phyloP scores from a whole-genome alignment of 2,329 filamentous ascomycete genomes.

The Paradendryphiella salina region DNA sequence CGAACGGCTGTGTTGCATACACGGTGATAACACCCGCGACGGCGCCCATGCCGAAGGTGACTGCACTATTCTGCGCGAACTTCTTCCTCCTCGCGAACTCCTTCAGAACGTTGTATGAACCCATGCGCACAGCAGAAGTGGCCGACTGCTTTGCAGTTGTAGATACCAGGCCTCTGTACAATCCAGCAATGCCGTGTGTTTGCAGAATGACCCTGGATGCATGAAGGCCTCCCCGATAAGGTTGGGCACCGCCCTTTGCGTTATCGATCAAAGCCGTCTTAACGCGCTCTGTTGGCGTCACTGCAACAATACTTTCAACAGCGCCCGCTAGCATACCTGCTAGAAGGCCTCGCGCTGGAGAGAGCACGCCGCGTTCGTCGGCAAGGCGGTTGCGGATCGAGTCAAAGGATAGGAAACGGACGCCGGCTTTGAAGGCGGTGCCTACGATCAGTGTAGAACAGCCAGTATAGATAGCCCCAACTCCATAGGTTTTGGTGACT shows the following conservation, averaged over 20 bases:
- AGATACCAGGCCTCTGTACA: slow-evolving; percentile 53
- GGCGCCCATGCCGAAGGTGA: slow-evolving; percentile 36
- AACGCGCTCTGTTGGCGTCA: slow-evolving; percentile 39
- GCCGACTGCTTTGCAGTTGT: slow-evolving; percentile 56
- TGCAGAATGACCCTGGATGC: slow-evolving; percentile 36
- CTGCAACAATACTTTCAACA: slow-evolving; percentile 34
- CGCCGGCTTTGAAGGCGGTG: slow-evolving; percentile 39
- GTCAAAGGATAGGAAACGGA: slow-evolving; percentile 40
- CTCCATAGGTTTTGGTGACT: slow-evolving; percentile 26
- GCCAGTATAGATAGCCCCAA: slow-evolving; percentile 39
- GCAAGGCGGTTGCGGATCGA: slow-evolving; percentile 33
- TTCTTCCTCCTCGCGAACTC: slow-evolving; percentile 34
- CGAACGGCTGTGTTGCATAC: slow-evolving; percentile 51
- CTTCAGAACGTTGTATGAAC: slow-evolving; percentile 55
- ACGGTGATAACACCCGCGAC: slow-evolving; percentile 43
- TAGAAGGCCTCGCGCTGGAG: slow-evolving; percentile 29
- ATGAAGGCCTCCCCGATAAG: slow-evolving; percentile 27
- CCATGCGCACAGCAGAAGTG: slow-evolving; percentile 55
- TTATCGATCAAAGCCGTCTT: slow-evolving; percentile 43
- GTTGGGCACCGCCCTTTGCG: slow-evolving; percentile 25
- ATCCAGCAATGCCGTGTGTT: slow-evolving; percentile 49
- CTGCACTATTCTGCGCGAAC: slow-evolving; percentile 25
- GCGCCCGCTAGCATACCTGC: slow-evolving; percentile 36
- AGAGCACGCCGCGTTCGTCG: slow-evolving; percentile 31
- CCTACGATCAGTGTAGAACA: slow-evolving; percentile 34